Percentiles rank a stretch among this genome's conserved stretches.
These are phyloP conservation scores for Plasmodium falciparum DNA, from an alignment of 169 alveolate species.

Conservation along the genomic window DNA sequence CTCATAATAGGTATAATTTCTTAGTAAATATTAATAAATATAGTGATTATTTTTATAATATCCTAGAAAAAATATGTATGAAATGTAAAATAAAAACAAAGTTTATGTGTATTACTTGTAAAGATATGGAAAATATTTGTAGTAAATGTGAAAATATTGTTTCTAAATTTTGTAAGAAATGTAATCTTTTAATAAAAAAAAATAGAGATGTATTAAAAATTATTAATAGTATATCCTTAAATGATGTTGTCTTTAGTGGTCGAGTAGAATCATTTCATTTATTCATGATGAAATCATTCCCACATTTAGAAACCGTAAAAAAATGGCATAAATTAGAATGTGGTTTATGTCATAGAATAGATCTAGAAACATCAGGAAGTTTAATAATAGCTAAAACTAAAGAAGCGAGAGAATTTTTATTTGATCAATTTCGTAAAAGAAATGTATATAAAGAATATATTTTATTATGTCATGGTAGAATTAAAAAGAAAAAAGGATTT, in stretches of 20 bases:
- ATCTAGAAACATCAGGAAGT: constrained; percentile 84
- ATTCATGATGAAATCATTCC: constrained; percentile 83
- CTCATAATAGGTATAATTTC: constrained; percentile 59
- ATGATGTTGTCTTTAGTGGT: constrained; percentile 81
- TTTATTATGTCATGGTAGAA: constrained; percentile 83
- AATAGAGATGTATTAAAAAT: constrained; percentile 77
- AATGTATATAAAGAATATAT: constrained; percentile 83
- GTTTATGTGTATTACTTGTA: constrained; percentile 63
- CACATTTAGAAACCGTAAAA: constrained; percentile 80
- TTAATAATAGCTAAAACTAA: constrained; percentile 82
- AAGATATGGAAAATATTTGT: constrained; percentile 56
- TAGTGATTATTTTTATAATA: constrained; percentile 60
- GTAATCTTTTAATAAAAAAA: constrained; percentile 42
- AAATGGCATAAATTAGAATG: constrained; percentile 86
- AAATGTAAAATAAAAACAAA: constrained; percentile 72
- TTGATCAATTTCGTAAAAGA: constrained; percentile 83
- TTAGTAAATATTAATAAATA: constrained; percentile 53
- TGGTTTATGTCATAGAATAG: constrained; percentile 85
- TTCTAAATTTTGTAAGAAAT: constrained; percentile 49
- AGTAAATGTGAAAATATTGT: constrained; percentile 51
- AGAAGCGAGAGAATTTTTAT: constrained; percentile 81
- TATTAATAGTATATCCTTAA: constrained; percentile 75
- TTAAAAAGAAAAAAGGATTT: constrained; percentile 75
- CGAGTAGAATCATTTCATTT: constrained; percentile 82
- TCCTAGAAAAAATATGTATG: constrained; percentile 60